Conservation (phyloP, 2,329 filamentous ascomycete species). For the Aspergillus japonicus region DNA sequence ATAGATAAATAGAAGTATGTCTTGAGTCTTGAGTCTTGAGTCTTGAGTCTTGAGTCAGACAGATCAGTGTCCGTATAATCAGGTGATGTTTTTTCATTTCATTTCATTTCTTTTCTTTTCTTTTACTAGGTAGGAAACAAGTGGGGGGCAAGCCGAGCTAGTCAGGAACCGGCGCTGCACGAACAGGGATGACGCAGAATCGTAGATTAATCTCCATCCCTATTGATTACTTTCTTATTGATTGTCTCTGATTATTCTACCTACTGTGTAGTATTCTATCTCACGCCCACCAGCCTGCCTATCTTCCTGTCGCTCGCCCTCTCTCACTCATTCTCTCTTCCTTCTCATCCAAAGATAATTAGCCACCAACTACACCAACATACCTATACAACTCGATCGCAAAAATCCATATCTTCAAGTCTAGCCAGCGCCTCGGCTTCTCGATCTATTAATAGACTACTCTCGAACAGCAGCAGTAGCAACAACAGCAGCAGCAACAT, state of each 20-base stretch:
- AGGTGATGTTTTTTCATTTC: not conserved
- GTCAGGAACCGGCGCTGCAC: not conserved
- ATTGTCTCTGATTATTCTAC: not conserved
- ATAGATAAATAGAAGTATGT: no score
- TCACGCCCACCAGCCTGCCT: no score
- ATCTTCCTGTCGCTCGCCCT: no score
- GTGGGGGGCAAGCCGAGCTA: not conserved
- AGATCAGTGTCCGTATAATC: not conserved
- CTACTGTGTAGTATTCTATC: no score
- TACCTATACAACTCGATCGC: no score
- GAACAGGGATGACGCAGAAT: not conserved
- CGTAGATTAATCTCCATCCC: not conserved
- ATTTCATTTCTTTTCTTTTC: not conserved
- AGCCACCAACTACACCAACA: no score
- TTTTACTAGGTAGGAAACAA: not conserved
- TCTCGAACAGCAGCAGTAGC: no score
- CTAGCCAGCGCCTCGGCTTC: no score
- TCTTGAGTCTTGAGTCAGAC: not conserved
- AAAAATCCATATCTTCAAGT: no score
- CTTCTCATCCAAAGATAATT: no score
- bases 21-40: not conserved
- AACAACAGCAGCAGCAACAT: no score
- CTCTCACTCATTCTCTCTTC: no score
- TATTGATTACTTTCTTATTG: not conserved
- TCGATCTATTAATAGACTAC: not conserved